Base-by-base conservation (phyloP, 306 rosid genomes). In the Benincasa hispida region DNA sequence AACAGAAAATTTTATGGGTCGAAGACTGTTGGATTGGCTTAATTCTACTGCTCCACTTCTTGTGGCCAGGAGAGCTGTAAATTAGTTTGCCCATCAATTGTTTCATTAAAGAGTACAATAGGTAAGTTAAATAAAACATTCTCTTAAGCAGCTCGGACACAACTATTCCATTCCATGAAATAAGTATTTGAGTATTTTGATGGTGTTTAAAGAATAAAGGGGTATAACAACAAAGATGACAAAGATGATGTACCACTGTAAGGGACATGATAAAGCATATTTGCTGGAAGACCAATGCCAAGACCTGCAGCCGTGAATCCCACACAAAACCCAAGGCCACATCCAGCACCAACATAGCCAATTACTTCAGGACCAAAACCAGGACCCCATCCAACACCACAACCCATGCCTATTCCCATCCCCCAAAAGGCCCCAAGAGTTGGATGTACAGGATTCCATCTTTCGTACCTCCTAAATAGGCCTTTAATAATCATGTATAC, bases 321-420 rank as follows among this genome's bases (percentile, higher is more conserved):
- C 28, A 93, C 96, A 80, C 87, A 87, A 72, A 93, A 93, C 45
- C 98, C 98, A 78, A 91, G 30, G 56, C 98, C 98, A 80, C 98
- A 93, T 60, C 98, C 98, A 76, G 98, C 88, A 77, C 98, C 98
- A 78, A 93, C 98, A 82, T 89, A 88, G 18, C 97, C 97, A 53
- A 93, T 32, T 57, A 89, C 98, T 70, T 93, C 97, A 84, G 98
- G 94, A 62, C 98, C 98, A 87, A 93, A 93, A 47, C 98, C 98
- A 78, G 98, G 98, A 74, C 98, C 98, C 98, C 98, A 93, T 81
- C 98, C 98, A 58, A 93, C 85, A 18, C 98, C 98, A 84, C 98
- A 93, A 65, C 98, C 98, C 69, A 91, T 61, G 28, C 98, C 98
- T 63, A 93, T 76, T 65, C 98, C 98, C 94, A 93, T 87, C 28